These are phyloP conservation scores for Poteriospumella lacustris DNA, from an alignment of 108 stramenopile species.

Conservation along the genomic window DNA sequence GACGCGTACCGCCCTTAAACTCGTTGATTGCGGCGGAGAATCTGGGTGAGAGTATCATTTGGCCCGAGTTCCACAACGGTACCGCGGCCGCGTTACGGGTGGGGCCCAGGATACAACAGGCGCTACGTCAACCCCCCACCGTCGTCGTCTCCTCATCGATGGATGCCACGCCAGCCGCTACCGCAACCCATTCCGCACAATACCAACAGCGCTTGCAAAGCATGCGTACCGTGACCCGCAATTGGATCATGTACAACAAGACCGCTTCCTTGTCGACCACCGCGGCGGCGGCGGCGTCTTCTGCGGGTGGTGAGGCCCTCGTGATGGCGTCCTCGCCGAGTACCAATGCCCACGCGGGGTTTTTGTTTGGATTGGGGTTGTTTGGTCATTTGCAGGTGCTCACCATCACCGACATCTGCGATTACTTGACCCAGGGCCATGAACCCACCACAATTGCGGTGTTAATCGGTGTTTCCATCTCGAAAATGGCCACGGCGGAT, in stretches of 20 bases:
- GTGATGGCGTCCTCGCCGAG: too few relatives aligned
- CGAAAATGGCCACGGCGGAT: slow-evolving; percentile 82
- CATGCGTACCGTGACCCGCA: slow-evolving; percentile 66
- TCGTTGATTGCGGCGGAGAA: slow-evolving; percentile 63
- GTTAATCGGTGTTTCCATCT: slow-evolving; percentile 89
- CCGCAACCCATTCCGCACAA: background rate
- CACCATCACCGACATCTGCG: slow-evolving; percentile 89
- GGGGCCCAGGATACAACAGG: too few relatives aligned
- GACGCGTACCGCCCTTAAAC: slow-evolving; percentile 82
- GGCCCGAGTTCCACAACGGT: slow-evolving; percentile 99
- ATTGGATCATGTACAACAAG: slow-evolving; percentile 92
- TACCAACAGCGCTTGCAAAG: background rate
- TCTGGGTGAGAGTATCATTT: slow-evolving; percentile 67
- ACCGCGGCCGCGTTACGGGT: slow-evolving; percentile 77
- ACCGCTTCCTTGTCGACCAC: too few relatives aligned
- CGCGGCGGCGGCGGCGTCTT: too few relatives aligned
- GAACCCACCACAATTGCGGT: slow-evolving; percentile 89
- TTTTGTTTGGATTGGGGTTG: slow-evolving; percentile 24
- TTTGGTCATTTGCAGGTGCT: slow-evolving; percentile 75
- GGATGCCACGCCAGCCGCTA: background rate
- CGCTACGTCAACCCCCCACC: too few relatives aligned
- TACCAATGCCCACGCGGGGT: background rate
- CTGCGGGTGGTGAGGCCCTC: background rate
- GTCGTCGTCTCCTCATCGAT: background rate
- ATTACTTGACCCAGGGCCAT: slow-evolving; percentile 86